Evolutionary conservation across 441 rosid species (phyloP), one percentile per base, ranked within the genome.

Genomic region (Mallotus repandus): DNA sequence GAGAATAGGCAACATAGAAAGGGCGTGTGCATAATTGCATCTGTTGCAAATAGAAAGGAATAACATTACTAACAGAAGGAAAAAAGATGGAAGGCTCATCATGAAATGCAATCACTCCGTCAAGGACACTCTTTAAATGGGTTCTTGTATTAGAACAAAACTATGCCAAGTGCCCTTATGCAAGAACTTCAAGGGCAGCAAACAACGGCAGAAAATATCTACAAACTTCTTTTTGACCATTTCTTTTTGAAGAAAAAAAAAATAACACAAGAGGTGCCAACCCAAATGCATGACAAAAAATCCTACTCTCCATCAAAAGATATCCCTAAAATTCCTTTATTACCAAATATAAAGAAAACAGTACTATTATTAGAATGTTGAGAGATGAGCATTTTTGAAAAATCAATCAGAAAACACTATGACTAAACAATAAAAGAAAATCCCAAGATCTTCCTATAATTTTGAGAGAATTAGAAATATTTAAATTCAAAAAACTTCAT

Each of bases 401-500:
- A 19, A 66, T 43, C 22, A 14, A 21, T 15, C 18, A 66, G 62
- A 92, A 89, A 55, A 45, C 48, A 45, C 11, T 7, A 45, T 7
- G 48, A 7, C 6, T 11, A 45, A 0, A 45, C 11, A 45, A 7
- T 45, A 45, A 7, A 86, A 59, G 87, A 87, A 62, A 82, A 92
- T 89, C 88, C 85, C 90, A 86, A 86, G 64, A 85, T 80, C 41
- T 52, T 9, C 45, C 29, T 25, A 14, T 8, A 18, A 10, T 19
- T 56, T 69, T 41, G 25, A 4, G 2, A 69, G 43, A 53, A 38
- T 9, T 55, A 35, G 56, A 12, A 54, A 22, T 25, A 15, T 35
- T 68, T 13, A 46, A 70, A 9, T 58, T 70, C 9, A 88, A 87
- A 69, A 89, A 90, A 83, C 91, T 82, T 18, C 6, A 45, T 7